Percentiles rank a stretch among this genome's conserved stretches.
These are phyloP conservation scores for Mortierella claussenii DNA, from an alignment of 192 early-diverging fungal genomes.

Conservation along the genomic window DNA sequence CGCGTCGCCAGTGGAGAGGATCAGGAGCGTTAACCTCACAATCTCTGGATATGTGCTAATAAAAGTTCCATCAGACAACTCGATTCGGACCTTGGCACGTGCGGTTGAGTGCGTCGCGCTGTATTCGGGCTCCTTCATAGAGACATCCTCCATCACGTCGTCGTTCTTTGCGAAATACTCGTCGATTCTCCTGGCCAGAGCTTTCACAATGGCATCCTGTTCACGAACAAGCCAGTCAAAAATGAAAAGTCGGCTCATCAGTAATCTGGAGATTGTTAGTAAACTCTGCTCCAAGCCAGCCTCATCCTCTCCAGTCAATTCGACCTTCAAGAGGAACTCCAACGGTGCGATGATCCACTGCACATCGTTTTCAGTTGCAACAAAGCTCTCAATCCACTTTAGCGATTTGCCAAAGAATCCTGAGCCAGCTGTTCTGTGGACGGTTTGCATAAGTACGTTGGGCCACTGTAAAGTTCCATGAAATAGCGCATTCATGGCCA, in stretches of 20 bases:
- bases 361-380: constrained; percentile 9
- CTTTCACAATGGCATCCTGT: constrained; percentile 6
- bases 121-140: constrained; percentile 5
- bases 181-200: constrained; percentile 12
- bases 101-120: not conserved
- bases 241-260: constrained; percentile 15
- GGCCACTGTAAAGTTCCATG: constrained; percentile 34
- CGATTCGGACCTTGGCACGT: constrained; percentile 12
- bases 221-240: constrained; percentile 39
- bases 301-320: constrained; percentile 6
- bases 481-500: constrained; percentile 33
- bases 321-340: constrained; percentile 35
- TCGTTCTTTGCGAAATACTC: constrained; percentile 29
- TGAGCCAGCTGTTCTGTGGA: constrained; percentile 13
- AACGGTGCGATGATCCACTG: constrained; percentile 22
- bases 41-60: constrained; percentile 34
- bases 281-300: constrained; percentile 26
- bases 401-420: constrained; percentile 34
- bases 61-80: constrained; percentile 11
- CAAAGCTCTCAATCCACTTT: constrained; percentile 34
- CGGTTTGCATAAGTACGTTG: constrained; percentile 21
- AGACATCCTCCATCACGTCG: constrained; percentile 32
- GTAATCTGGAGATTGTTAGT: constrained; percentile 13
- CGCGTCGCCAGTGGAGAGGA: constrained; percentile 17
- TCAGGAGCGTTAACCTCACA: constrained; percentile 23